These are phyloP conservation scores for Hypoxylon fragiforme DNA, from an alignment of 495 filamentous ascomycete genomes.

Conservation along the genomic window DNA sequence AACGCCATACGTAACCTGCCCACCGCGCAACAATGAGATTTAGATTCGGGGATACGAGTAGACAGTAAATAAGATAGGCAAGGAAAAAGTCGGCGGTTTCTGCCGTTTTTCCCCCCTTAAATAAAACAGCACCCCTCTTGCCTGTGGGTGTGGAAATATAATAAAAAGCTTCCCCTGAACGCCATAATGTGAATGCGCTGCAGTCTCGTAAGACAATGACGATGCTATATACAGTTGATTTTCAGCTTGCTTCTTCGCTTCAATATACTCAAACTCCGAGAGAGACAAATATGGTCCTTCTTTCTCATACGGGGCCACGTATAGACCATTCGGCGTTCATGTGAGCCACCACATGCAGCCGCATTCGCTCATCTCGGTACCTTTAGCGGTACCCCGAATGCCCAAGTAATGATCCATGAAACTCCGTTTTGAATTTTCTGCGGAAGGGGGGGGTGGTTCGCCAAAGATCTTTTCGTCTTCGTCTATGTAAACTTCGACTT, in stretches of 20 bases:
- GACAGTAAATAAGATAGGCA: too few relatives aligned
- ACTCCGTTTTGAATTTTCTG: conserved; percentile 5
- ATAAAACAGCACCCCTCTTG: conserved; percentile 3
- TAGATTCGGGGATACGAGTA: too few relatives aligned
- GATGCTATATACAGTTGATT: conserved; percentile 27
- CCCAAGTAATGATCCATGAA: conserved; percentile 3
- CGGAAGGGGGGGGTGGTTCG: neutral
- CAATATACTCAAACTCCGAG: conserved; percentile 10
- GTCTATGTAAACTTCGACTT: conserved; percentile 59
- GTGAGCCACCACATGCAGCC: conserved; percentile 43
- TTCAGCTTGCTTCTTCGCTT: conserved; percentile 11
- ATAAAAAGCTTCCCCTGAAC: conserved; percentile 18
- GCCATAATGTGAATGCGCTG: conserved; percentile 22
- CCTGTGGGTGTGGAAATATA: neutral
- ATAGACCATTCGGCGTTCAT: conserved; percentile 11
- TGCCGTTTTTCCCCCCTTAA: neutral
- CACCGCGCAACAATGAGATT: neutral
- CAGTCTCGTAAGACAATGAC: conserved; percentile 17
- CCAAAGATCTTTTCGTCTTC: conserved; percentile 50
- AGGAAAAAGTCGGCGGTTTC: neutral
- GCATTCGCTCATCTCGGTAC: conserved; percentile 38
- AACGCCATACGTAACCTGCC: neutral
- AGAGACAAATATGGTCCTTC: neutral
- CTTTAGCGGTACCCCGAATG: conserved; percentile 7
- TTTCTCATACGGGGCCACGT: neutral